A percentile compares a stretch with the other conserved stretches of the same genome.
These are phyloP conservation scores for Schizopora paradoxa DNA, from an alignment of 1,284 basidiomycete genomes.

Conservation along the genomic window DNA sequence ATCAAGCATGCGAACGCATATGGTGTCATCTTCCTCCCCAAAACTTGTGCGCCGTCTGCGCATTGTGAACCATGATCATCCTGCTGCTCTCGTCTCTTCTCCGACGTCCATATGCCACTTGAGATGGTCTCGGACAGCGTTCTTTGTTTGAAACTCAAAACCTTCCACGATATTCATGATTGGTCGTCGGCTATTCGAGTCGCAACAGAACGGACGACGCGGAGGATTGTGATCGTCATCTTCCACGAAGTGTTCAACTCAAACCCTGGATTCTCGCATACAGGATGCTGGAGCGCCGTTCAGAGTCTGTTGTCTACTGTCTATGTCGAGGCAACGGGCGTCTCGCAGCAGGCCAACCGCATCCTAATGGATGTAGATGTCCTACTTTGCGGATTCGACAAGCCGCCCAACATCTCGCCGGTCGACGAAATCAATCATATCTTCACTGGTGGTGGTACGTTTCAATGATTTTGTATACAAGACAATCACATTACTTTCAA, in stretches of 20 bases:
- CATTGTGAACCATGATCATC: no score
- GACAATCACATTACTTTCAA: background rate
- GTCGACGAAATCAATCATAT: slow-evolving; percentile 26
- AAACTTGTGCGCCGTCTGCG: no score
- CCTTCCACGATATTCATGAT: slow-evolving; percentile 5
- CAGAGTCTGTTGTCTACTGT: slow-evolving; percentile 66
- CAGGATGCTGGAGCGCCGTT: slow-evolving; percentile 50
- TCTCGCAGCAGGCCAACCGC: slow-evolving; percentile 59
- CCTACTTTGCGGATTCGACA: slow-evolving; percentile 47
- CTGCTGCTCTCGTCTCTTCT: no score
- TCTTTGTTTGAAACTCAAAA: slow-evolving; percentile 4
- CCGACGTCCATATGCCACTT: background rate
- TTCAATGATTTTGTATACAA: background rate
- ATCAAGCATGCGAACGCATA: no score
- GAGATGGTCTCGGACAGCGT: background rate
- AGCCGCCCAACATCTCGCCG: slow-evolving; percentile 34
- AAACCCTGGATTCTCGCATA: slow-evolving; percentile 37
- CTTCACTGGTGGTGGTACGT: slow-evolving; percentile 23
- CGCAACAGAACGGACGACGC: slow-evolving; percentile 15
- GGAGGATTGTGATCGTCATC: slow-evolving; percentile 56
- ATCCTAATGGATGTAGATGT: slow-evolving; percentile 69
- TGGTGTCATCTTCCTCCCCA: no score
- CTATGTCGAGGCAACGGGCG: slow-evolving; percentile 68
- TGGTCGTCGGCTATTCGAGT: slow-evolving; percentile 8
- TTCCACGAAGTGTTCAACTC: slow-evolving; percentile 52